Evolutionary conservation across 108 stramenopile species (phyloP), one percentile per base, ranked within the genome.

Genomic region (Pseudonitzschia pungens): DNA sequence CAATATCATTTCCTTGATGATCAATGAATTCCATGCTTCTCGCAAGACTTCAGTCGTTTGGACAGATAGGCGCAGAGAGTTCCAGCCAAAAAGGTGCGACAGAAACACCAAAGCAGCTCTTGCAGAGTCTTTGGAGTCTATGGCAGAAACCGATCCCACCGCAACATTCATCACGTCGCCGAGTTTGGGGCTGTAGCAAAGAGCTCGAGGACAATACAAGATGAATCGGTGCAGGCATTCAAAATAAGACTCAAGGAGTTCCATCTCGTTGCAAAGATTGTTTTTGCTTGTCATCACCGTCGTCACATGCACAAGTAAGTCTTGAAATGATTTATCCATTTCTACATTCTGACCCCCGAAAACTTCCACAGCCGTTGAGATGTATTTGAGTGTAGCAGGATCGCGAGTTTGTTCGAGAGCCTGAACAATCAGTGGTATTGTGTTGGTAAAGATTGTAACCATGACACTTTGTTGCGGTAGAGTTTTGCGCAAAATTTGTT

Each of bases 71-170:
- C 79, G 86, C 58, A 85, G 69, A 40, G 53, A 69, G 52, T 81
- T 79, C 80, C 84, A 84, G 10, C 86, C 89, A 64, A 85, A 85
- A 18, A 89, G 71, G 67, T 89, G 86, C n/a, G 78, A 63, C 29
- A 89, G 64, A 53, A 86, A 89, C 20, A 83, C 75, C 10, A 86
- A 52, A 18, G 84, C 56, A 14, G 81, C 62, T 59, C 89, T 71
- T 33, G 82, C 83, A 10, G 84, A 83, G 14, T 68, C 59, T 73
- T 89, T 81, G 36, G 84, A 86, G 42, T 79, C 41, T 31, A 86
- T 85, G 36, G 78, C 84, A 15, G 71, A 69, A 9, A 89, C 56
- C 65, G 78, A 86, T 52, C 77, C 76, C 27, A 81, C 78, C 8
- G 78, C 82, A 20, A 87, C 56, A n/a, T 62, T 42, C 60, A 84